Conservation (phyloP, 163 green algal genomes). For the Scenedesmus sp. region DNA sequence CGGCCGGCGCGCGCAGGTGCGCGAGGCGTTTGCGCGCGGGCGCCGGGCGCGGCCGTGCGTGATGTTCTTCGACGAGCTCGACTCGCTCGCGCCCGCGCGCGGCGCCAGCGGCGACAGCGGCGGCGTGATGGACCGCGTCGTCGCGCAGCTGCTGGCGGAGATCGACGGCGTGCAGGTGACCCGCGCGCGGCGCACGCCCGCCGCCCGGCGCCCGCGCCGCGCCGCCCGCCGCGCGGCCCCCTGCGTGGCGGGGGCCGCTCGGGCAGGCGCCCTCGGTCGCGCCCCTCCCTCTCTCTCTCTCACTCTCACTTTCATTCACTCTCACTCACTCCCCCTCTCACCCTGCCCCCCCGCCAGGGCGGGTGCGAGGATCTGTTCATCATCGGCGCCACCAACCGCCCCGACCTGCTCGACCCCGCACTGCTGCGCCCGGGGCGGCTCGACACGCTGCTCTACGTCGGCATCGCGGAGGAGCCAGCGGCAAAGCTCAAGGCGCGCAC, state of each 20-base stretch:
- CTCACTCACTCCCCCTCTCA: neutral
- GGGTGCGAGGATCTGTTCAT: conserved; percentile 77
- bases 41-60: conserved; percentile 83
- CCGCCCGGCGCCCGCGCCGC: no score
- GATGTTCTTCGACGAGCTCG: conserved; percentile 95
- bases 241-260: no score
- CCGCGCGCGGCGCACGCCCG: no score
- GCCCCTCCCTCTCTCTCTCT: no score
- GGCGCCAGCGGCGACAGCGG: conserved; percentile 71
- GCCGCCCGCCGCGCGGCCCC: no score
- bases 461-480: conserved; percentile 65
- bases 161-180: conserved; percentile 72
- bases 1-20: conserved; percentile 52
- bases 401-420: conserved; percentile 91
- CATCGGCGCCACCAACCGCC: conserved; percentile 92
- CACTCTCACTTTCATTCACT: neutral
- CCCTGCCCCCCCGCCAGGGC: no score
- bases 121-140: conserved; percentile 87
- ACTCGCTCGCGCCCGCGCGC: conserved; percentile 84
- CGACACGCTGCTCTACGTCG: conserved; percentile 90
- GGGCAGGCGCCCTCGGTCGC: no score
- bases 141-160: conserved; percentile 86
- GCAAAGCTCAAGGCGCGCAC: conserved; percentile 57
- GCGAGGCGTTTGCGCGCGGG: conserved; percentile 87
- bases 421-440: conserved; percentile 88